phyloP scores from a whole-genome alignment of 208 protist species.

The Herpetomonas muscarum region DNA sequence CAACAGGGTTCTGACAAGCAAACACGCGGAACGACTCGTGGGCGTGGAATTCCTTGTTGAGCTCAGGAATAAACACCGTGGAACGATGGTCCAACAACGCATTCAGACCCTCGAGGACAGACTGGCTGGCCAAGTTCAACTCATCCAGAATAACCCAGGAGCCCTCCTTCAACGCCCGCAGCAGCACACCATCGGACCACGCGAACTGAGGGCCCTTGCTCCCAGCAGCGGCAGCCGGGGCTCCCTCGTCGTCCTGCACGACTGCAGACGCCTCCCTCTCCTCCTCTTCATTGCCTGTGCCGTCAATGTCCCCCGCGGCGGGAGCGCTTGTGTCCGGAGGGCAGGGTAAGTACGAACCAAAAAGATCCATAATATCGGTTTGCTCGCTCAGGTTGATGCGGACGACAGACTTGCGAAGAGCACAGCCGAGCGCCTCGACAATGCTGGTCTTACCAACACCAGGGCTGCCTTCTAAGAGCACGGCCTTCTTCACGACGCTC shows the following conservation, averaged over 20 bases:
- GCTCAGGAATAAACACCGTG: conserved; percentile 91
- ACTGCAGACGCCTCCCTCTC: conserved; percentile 30
- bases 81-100: conserved; percentile 99
- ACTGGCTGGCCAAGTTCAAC: conserved; percentile 99
- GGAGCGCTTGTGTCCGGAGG: conserved; percentile 17
- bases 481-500: conserved; percentile 90
- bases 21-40: conserved; percentile 97
- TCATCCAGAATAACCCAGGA: conserved; percentile 99
- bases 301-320: conserved; percentile 32
- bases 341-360: conserved; percentile 88
- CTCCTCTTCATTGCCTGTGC: conserved; percentile 1
- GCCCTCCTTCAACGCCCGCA: conserved; percentile 94
- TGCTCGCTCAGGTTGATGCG: conserved; percentile 99
- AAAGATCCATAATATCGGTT: conserved; percentile 99
- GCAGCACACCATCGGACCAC: conserved; percentile 98
- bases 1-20: conserved; percentile 98
- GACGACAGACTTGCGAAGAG: conserved; percentile 90
- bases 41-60: conserved; percentile 84
- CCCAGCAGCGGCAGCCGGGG: neutral
- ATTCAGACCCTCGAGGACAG: conserved; percentile 99
- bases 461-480: conserved; percentile 98
- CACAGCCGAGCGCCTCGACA: conserved; percentile 94
- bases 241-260: conserved; percentile 13
- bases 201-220: conserved; percentile 84
- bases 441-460: conserved; percentile 99